Evolutionary conservation across 2,329 filamentous ascomycete species (phyloP), one percentile per base, ranked within the genome.

Genomic region (Escovopsis sp.): DNA sequence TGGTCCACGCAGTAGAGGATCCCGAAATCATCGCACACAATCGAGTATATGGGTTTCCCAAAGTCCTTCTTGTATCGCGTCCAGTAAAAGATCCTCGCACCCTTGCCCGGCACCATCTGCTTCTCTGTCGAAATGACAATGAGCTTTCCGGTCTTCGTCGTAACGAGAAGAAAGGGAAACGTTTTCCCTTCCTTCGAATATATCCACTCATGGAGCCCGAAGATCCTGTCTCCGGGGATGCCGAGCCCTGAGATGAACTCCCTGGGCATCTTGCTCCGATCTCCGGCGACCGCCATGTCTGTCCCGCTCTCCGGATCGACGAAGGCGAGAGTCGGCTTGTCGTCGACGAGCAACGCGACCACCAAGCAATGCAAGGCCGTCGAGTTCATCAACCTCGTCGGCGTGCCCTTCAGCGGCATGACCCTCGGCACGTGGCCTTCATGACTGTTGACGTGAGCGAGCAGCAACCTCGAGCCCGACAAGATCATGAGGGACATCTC

Each of bases 101-200:
- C 41, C 31, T 43, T 43, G 13, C 31, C 33, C 21, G n/a, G n/a
- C 43, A 38, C 3, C 34, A 26, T 17, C 45, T 38, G 16, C 19
- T 37, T 41, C 27, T 63, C 59, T 6, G 68, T 60, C 1, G 70
- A 67, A 12, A 76, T 61, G 7, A 80, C 62, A 15, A 76, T 47
- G 11, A 81, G 55, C 5, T 64, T 59, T 2, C 74, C 73, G 9
- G 57, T 55, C 23, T 61, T 62, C 0, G 70, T 72, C 4, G 70
- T 64, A 10, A 80, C 65, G 12, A 83, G 62, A 23, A 84, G 60
- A 47, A 75, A 79, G 2, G 69, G 63, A 52, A 77, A 79, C 0
- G 56, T 63, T 37, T 67, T 70, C n/a, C 61, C 62, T 27, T 70
- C 63, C 37, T 70, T 69, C 23, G 60, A 55, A 41, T 70, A 73